These are phyloP conservation scores for Yamadazyma blattariae DNA, from an alignment of 1,139 yeast species.

Conservation along the genomic window DNA sequence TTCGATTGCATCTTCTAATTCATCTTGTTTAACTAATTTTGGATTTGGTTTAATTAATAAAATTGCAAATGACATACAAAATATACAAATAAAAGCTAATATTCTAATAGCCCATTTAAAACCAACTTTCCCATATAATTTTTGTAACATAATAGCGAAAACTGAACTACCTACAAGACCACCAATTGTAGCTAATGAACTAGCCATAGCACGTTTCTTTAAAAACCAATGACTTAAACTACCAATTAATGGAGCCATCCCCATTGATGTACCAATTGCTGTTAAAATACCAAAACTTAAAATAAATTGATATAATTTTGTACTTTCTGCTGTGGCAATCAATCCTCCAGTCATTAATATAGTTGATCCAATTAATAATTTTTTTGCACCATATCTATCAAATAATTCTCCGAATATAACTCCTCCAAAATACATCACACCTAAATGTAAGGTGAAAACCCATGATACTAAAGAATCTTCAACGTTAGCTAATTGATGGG, in stretches of 20 bases:
- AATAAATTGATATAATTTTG: conserved; percentile 54
- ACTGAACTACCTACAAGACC: conserved; percentile 63
- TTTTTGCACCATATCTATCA: conserved; percentile 53
- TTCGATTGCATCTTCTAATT: too few species aligned
- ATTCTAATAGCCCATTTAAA: conserved; percentile 62
- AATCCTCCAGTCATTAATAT: conserved; percentile 46
- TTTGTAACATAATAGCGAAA: conserved; percentile 54
- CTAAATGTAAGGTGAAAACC: conserved; percentile 59
- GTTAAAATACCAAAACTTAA: conserved; percentile 54
- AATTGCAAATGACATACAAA: conserved; percentile 35
- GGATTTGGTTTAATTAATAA: conserved; percentile 37
- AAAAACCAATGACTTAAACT: conserved; percentile 63
- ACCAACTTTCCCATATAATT: conserved; percentile 46
- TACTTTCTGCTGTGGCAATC: conserved; percentile 52
- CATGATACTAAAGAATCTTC: conserved; percentile 52
- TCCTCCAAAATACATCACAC: conserved; percentile 56
- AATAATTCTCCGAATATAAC: conserved; percentile 61
- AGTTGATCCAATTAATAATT: conserved; percentile 47
- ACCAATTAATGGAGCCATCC: conserved; percentile 59
- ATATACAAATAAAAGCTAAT: conserved; percentile 48
- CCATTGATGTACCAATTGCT: conserved; percentile 56
- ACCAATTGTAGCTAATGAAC: conserved; percentile 58
- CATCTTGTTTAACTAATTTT: too few species aligned
- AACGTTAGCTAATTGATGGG: conserved; percentile 44
- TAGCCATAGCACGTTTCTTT: conserved; percentile 51